Base-by-base conservation (phyloP, 164 flowering plant species). In the Chloranthus sessilifolius region DNA sequence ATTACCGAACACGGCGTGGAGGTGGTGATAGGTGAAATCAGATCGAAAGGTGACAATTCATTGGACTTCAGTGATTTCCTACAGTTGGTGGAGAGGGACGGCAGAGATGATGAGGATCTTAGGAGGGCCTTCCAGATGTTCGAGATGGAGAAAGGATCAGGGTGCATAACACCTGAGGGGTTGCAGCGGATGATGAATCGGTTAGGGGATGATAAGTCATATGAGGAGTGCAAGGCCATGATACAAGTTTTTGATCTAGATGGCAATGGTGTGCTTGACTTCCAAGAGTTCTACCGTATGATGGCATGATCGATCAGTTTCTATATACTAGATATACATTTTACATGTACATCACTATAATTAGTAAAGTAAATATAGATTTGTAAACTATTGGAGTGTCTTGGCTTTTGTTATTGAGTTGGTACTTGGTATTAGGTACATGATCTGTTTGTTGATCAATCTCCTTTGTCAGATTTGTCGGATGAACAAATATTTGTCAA, bases 241-340 rank as follows among this genome's bases (percentile, higher is more conserved):
- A 85, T 88, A 39, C 52, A 45, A 22, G 74, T 44, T 1, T 88
- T 52, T 53, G 97, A 88, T 53, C 61, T 58, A 9, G 85, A 85
- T 46, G 80, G 82, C n/a, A 65, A 88, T 43, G 95, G 97, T 0
- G 82, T 69, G 10, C 73, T 88, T 50, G 85, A 81, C 62, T 88
- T 68, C 47, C 67, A 81, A 36, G 95, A 85, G 50, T 88, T 88
- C 57, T 66, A 56, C 5, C 72, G 52, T 25, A 88, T 88, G 96
- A 82, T 88, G 96, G 53, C 72, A 41, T 75, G 19, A n/a, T n/a
- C n/a, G n/a, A 58, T 16, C 47, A 7, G 3, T 8, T 33, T 8
- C 7, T 33, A 8, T 7, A 14, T 33, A 0, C 36, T 14, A 14
- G 7, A 8, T 33, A 14, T 14, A 7, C 36, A 7, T 8, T 1